Evolutionary conservation across 2,329 filamentous ascomycete genomes (phyloP), one percentile per base, ranked within the genome.

Genomic region (Graphilbum ipis-grandicollis): DNA sequence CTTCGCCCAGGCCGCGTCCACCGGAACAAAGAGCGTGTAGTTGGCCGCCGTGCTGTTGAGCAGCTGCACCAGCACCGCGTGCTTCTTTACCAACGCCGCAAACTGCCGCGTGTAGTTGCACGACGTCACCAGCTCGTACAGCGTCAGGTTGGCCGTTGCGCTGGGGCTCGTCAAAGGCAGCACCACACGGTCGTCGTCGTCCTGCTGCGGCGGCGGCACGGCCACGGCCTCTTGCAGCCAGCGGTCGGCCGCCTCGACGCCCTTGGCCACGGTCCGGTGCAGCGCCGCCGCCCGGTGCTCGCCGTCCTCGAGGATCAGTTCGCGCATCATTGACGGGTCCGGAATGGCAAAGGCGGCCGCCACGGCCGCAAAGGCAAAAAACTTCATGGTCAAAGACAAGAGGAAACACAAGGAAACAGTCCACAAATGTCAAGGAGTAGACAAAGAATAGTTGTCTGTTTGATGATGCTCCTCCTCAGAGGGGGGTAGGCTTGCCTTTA

Each of bases 11-110:
- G 84, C 84, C 35, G 65, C 60, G 52, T 93, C 73, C 1, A 71
- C 74, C 0, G 86, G 86, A 2, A 81, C 79, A 48, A 93, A 92
- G 35, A 90, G 56, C 1, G 86, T 93, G 50, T 78, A 72, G 54
- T 88, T 86, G 18, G 69, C 62, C 26, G 68, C 58, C 2, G 81
- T 88, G 49, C 70, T 69, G 57, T 92, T 90, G 21, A 94, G 68
- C 4, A 75, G 54, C 37, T 78, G 55, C 26, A 88, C 74, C 1
- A 93, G 60, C 36, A 82, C 72, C 1, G 75, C 66, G 51, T 80
- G 75, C 42, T 84, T 66, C 42, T 79, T 66, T 46, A 93, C 68
- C n/a, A 85, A 60, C 50, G 78, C 70, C 21, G 78, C 74, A 32
- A 93, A 77, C 54, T 76, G 79, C 34, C 71, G 79, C 1, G 82